Conservation (phyloP, 768 basidiomycete genomes). For the Hericium rajendrae region DNA sequence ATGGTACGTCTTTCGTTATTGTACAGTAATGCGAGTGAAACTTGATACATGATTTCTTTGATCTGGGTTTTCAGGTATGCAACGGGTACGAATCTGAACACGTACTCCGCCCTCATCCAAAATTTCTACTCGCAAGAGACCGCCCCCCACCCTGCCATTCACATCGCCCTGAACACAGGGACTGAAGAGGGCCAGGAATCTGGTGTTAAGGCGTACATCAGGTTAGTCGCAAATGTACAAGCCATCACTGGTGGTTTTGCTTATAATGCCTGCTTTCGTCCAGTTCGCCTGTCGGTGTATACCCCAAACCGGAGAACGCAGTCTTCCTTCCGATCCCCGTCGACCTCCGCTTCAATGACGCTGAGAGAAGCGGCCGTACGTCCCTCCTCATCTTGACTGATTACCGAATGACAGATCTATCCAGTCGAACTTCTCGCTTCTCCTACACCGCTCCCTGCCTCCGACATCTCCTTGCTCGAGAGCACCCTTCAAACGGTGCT, state of each 20-base stretch:
- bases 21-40: background rate
- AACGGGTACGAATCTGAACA: constrained; percentile 83
- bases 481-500: constrained; percentile 61
- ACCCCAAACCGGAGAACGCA: constrained; percentile 88
- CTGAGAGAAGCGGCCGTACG: constrained; percentile 82
- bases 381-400: constrained; percentile 9
- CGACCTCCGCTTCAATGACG: constrained; percentile 70
- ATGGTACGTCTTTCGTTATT: constrained; percentile 49
- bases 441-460: constrained; percentile 35
- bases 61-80: constrained; percentile 62
- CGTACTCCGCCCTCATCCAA: constrained; percentile 94
- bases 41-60: background rate
- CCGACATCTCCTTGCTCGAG: constrained; percentile 72
- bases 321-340: constrained; percentile 92
- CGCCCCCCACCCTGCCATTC: constrained; percentile 78
- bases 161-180: constrained; percentile 85
- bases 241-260: background rate
- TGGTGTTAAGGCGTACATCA: constrained; percentile 80
- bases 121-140: constrained; percentile 96
- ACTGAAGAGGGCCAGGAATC: constrained; percentile 50
- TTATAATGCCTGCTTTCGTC: background rate
- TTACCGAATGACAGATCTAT: background rate
- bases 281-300: constrained; percentile 83
- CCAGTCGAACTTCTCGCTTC: constrained; percentile 66
- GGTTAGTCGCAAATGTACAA: constrained; percentile 34